Percentiles rank a stretch among this genome's conserved stretches.
Evolutionary conservation across 345 rosid species (phyloP).

Genomic region (Excoecaria cochinchinensis): DNA sequence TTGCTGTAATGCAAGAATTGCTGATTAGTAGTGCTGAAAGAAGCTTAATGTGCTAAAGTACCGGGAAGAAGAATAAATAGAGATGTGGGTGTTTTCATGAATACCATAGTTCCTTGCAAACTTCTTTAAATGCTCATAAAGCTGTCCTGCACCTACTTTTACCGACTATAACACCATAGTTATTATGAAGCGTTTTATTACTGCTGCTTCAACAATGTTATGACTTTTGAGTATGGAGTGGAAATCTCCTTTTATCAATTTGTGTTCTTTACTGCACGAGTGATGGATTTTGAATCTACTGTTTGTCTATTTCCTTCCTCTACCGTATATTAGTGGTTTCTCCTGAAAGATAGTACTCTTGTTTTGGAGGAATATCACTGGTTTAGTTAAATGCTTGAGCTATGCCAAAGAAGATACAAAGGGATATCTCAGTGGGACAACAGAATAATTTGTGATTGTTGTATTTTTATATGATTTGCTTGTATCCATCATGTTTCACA

Average conservation of each 20-base stretch:
- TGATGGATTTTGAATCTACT: neutral
- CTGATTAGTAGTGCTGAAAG: slow-evolving; percentile 2
- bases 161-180: no score
- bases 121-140: no score
- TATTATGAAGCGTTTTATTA: no score
- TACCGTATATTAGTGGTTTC: neutral
- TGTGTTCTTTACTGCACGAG: neutral
- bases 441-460: neutral
- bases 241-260: neutral
- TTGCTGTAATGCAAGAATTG: neutral
- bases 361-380: neutral
- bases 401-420: neutral
- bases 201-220: no score
- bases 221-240: no score
- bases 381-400: slow-evolving; percentile 3
- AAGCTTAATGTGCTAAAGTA: neutral
- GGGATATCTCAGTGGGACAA: neutral
- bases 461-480: neutral
- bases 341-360: neutral
- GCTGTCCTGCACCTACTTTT: no score
- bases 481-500: neutral
- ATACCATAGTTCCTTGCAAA: no score
- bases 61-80: neutral
- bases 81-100: no score
- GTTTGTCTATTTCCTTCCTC: no score